Evolutionary conservation across 495 filamentous ascomycete genomes (phyloP), one percentile per base, ranked within the genome.

Genomic region (Tuber aestivum): DNA sequence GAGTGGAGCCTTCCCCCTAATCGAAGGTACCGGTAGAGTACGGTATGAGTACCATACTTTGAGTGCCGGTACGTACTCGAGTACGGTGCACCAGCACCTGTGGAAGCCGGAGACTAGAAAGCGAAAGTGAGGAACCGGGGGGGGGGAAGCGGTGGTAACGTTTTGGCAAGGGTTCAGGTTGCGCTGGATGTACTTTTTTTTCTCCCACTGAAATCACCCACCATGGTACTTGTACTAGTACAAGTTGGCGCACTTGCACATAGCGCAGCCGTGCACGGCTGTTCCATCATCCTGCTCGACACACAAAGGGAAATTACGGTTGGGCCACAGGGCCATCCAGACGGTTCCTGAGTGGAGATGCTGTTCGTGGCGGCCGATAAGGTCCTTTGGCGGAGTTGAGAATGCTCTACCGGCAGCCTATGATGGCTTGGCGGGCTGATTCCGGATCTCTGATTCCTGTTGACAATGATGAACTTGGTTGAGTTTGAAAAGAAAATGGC

Each of bases 271-370:
- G n/a, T n/a, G n/a, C n/a, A n/a, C n/a, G n/a, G n/a, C 75, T 71
- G 77, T 69, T 70, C 70, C 41, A 48, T 70, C 70, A 69, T 70
- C 72, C 74, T 70, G 75, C 75, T 75, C 77, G 77, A 44, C 45
- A 73, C 76, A n/a, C 72, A 75, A 73, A 75, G 56, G 70, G 78
- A 79, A 79, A 79, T 79, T 79, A 61, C 72, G 76, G 76, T 79
- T 79, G 75, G 72, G 69, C 76, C 56, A 32, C n/a, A 74, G 76
- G 50, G 42, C n/a, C 61, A 78, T 72, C 73, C 72, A 69, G 76
- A 32, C 32, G 72, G 72, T 74, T 70, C 12, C 74, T 78, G 73
- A 32, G 56, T 77, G 75, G 70, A 77, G 70, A 72, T 70, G 73
- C 41, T 76, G 75, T 76, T 77, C 27, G 73, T 72, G 69, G 76